Percentiles rank a stretch among this genome's conserved stretches.
Evolutionary conservation across 2,329 filamentous ascomycete species (phyloP).

Genomic region (Penicillium sp.): DNA sequence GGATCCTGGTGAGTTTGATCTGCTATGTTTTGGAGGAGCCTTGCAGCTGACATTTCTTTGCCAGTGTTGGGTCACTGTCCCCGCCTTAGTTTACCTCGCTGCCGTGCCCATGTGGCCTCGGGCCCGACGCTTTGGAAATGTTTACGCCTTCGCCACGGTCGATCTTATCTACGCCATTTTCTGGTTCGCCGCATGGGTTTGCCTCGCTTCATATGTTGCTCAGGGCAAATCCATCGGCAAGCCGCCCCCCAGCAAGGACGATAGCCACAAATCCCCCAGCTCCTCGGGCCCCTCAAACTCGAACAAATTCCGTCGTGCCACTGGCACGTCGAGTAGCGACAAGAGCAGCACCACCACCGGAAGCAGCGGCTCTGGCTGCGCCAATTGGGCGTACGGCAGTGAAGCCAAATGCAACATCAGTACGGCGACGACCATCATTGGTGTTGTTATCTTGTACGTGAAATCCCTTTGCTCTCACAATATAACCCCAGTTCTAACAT

Average conservation of each 20-base stretch:
- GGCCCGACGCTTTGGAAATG: conserved; percentile 54
- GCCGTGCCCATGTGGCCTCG: conserved; percentile 59
- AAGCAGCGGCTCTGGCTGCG: conserved; percentile 35
- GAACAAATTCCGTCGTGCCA: background rate
- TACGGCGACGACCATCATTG: conserved; percentile 52
- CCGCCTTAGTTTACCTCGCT: conserved; percentile 55
- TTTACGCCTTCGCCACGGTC: conserved; percentile 55
- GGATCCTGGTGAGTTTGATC: conserved; percentile 49
- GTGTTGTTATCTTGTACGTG: conserved; percentile 53
- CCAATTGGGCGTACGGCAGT: conserved; percentile 48
- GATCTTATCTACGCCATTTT: conserved; percentile 52
- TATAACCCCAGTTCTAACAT: background rate
- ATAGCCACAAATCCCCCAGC: conserved; percentile 27
- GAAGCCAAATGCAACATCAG: conserved; percentile 54
- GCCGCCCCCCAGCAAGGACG: conserved; percentile 19
- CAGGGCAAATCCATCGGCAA: conserved; percentile 50
- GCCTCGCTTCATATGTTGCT: conserved; percentile 53
- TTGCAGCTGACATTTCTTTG: conserved; percentile 5
- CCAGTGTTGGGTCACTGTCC: conserved; percentile 57
- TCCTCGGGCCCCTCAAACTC: background rate
- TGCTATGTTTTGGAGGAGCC: background rate
- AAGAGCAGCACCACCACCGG: conserved; percentile 28
- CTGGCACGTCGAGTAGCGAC: conserved; percentile 10
- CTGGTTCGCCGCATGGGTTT: conserved; percentile 57
- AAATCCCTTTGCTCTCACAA: background rate